Conservation (phyloP, 495 filamentous ascomycete species). For the Lasiosphaeria miniovina region DNA sequence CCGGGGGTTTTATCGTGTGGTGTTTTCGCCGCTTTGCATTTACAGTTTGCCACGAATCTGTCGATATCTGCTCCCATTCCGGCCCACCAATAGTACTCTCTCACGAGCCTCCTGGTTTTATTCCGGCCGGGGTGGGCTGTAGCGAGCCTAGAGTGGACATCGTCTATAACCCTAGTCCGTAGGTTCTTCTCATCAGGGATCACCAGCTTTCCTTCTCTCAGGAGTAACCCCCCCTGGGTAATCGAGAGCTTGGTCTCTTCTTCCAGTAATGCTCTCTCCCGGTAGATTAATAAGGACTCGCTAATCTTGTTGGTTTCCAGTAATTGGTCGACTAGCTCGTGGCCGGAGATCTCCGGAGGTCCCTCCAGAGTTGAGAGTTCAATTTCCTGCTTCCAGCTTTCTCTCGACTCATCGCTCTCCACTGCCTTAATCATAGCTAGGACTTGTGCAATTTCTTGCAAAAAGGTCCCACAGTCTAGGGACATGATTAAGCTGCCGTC, state of each 20-base stretch:
- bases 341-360: too few relatives aligned
- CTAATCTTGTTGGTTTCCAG: not conserved
- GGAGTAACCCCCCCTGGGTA: not conserved
- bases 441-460: too few relatives aligned
- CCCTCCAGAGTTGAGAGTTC: too few relatives aligned
- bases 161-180: not conserved
- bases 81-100: not conserved
- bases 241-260: not conserved
- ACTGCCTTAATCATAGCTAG: too few relatives aligned
- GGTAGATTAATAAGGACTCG: not conserved
- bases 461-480: not conserved
- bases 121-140: constrained; percentile 3
- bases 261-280: too few relatives aligned
- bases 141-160: not conserved
- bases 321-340: too few relatives aligned
- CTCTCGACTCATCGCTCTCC: too few relatives aligned
- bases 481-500: too few relatives aligned
- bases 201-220: not conserved
- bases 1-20: constrained; percentile 4
- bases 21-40: not conserved
- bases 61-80: too few relatives aligned
- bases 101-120: constrained; percentile 4
- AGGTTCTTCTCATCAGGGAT: not conserved
- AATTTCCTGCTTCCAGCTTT: too few relatives aligned
- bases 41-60: constrained; percentile 2